Evolutionary conservation across 306 rosid species (phyloP).

Genomic region (Sindora glabra): DNA sequence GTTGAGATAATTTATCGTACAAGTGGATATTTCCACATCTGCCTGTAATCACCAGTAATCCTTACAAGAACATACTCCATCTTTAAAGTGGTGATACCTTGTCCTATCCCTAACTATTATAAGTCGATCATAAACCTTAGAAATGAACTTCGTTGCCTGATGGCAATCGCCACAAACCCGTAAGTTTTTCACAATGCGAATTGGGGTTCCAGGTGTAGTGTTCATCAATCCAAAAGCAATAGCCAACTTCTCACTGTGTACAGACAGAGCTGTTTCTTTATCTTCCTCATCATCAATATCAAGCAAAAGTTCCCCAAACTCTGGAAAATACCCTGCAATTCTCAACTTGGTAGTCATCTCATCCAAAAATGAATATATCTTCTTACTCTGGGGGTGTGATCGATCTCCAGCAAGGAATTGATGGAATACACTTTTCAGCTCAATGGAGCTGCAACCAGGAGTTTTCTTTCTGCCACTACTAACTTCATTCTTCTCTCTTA

Average conservation of each 20-base stretch:
- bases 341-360: constrained; percentile 39
- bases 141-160: constrained; percentile 42
- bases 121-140: constrained; percentile 31
- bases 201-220: constrained; percentile 38
- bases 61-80: constrained; percentile 49
- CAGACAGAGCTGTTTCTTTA: constrained; percentile 40
- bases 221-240: constrained; percentile 51
- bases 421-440: constrained; percentile 35
- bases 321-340: constrained; percentile 42
- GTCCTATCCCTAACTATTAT: constrained; percentile 23
- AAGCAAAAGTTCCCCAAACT: constrained; percentile 32
- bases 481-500: constrained; percentile 28
- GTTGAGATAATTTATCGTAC: not conserved
- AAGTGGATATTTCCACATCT: not conserved
- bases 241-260: constrained; percentile 56
- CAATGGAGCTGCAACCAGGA: constrained; percentile 50
- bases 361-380: constrained; percentile 35
- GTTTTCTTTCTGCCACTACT: constrained; percentile 18
- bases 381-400: constrained; percentile 34
- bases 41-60: constrained; percentile 54
- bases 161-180: constrained; percentile 51
- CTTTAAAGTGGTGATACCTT: constrained; percentile 22
- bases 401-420: constrained; percentile 45
- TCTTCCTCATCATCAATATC: constrained; percentile 51
- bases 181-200: constrained; percentile 51